Evolutionary conservation across 2,329 filamentous ascomycete genomes (phyloP), one percentile per base, ranked within the genome.

Genomic region (Albophoma yamanashiensis): DNA sequence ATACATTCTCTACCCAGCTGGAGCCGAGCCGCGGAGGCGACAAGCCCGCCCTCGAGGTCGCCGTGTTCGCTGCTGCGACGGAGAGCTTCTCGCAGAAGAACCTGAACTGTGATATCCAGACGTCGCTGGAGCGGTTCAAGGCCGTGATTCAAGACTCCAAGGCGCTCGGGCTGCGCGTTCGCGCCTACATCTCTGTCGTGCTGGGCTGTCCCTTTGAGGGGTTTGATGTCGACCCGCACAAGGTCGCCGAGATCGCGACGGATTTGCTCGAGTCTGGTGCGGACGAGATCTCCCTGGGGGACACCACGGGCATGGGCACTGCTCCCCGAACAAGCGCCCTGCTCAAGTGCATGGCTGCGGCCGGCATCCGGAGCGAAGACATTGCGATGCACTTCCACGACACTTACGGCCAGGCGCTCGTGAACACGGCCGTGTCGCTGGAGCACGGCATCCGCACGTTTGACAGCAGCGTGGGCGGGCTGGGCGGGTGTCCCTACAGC

Each of bases 251-350:
- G 65, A 83, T 89, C 53, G 87, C 89, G 0, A 82, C 78, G 62
- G 85, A 79, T 68, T 75, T 96, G 56, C 79, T 96, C 1, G 89
- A 92, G 69, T 89, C 93, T 79, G 92, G 92, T 22, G 92, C 91
- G 25, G 91, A 96, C 69, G 91, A 96, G 78, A 92, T 97, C 65
- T 89, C 89, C 1, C 82, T 96, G 0, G 92, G 91, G 8, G 92
- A 96, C 69, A 97, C 92, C 0, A 93, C 92, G 0, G 92, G 92
- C 22, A 92, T 95, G 82, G 92, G 92, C 39, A 95, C 90, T 0
- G 87, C 86, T n/a, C 86, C 86, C 22, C 78, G 84, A 60, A 91
- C 88, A 2, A 76, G 79, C 59, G 82, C 84, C 60, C 76, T 92
- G 55, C 77, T 92, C 61, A 80, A 80, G 64, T 86, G 86, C 60